phyloP scores from a whole-genome alignment of 179 eudicot species.

The Nepenthes alata region DNA sequence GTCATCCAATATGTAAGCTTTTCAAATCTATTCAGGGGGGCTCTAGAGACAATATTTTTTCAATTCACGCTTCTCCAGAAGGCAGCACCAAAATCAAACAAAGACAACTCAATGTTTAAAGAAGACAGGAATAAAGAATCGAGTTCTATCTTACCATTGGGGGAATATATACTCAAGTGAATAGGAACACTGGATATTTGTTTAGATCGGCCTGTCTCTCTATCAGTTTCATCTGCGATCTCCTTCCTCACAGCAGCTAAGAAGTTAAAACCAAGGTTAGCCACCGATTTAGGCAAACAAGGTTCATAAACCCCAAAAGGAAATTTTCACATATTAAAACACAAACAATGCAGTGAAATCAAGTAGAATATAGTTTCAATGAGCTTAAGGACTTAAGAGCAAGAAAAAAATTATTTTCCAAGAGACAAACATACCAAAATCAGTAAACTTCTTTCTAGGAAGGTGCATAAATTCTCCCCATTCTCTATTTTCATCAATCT shows the following conservation, averaged over 20 bases:
- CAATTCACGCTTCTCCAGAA: background rate
- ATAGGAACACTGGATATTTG: conserved; percentile 88
- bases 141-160: conserved; percentile 44
- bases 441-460: conserved; percentile 63
- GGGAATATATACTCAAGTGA: conserved; percentile 93
- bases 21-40: background rate
- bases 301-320: background rate
- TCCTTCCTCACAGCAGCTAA: conserved; percentile 96
- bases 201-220: conserved; percentile 87
- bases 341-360: background rate
- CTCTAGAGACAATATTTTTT: background rate
- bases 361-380: background rate
- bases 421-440: conserved; percentile 54
- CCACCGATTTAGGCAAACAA: conserved; percentile 2
- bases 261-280: conserved; percentile 8
- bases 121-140: background rate
- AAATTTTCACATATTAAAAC: background rate
- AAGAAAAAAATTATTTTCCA: background rate
- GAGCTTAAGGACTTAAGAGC: background rate
- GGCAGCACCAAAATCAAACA: background rate
- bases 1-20: background rate
- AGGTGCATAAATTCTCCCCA: conserved; percentile 94
- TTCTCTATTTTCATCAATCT: conserved; percentile 78
- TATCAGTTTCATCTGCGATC: conserved; percentile 93
- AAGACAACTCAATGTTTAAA: background rate